These are phyloP conservation scores for Suhomyces bolitotheri DNA, from an alignment of 1,139 yeast species.

Conservation along the genomic window DNA sequence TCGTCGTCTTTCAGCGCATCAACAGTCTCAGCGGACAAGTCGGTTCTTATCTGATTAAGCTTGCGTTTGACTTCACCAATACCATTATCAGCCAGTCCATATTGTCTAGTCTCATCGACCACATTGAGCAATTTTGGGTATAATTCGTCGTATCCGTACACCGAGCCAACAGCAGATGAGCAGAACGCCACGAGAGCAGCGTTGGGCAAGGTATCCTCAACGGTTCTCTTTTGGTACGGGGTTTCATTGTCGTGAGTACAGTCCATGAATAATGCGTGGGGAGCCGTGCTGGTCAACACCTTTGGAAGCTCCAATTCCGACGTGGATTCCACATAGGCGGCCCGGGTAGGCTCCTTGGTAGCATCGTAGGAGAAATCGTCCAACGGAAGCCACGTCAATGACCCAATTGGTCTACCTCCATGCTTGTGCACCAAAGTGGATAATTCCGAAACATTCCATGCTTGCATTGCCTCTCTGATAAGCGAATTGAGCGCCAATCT, in stretches of 20 bases:
- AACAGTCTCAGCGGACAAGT: conserved; percentile 63
- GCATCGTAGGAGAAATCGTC: conserved; percentile 73
- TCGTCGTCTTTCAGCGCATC: conserved; percentile 76
- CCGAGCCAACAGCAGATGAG: conserved; percentile 92
- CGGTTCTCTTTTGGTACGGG: conserved; percentile 85
- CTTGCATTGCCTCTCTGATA: conserved; percentile 97
- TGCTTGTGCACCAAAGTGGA: conserved; percentile 86
- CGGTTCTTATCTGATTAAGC: conserved; percentile 57
- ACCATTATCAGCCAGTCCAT: conserved; percentile 60
- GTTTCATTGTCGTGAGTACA: conserved; percentile 96
- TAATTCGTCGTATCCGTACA: conserved; percentile 91
- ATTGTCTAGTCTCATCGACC: conserved; percentile 72
- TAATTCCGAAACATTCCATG: conserved; percentile 83
- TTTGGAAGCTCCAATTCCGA: conserved; percentile 65
- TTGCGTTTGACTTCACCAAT: conserved; percentile 69
- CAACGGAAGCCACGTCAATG: conserved; percentile 73
- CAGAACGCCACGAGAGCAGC: conserved; percentile 95
- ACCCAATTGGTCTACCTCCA: conserved; percentile 95
- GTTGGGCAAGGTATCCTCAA: conserved; percentile 90
- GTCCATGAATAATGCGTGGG: conserved; percentile 96
- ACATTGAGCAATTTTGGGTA: conserved; percentile 80
- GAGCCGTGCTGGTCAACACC: conserved; percentile 63
- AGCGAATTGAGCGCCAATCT: conserved; percentile 84
- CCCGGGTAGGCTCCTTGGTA: conserved; percentile 35
- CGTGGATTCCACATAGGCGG: conserved; percentile 39